phyloP scores from a whole-genome alignment of 2,329 filamentous ascomycete species.

The Volutella citrinella region DNA sequence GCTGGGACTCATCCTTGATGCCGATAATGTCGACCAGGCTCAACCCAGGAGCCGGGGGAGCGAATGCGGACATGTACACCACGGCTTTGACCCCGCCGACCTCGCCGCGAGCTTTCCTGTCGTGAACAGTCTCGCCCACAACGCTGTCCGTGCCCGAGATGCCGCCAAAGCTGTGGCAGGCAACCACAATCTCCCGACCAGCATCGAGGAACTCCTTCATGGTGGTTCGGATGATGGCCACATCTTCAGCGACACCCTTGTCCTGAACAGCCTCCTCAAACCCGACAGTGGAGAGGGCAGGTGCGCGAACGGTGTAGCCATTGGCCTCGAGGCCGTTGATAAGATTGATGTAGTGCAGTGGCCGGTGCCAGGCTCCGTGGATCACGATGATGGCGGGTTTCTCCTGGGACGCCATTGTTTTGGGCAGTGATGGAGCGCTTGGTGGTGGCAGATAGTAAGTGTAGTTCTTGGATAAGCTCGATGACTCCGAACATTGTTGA shows the following conservation, averaged over 20 bases:
- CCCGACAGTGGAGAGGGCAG: too few relatives aligned
- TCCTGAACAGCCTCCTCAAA: too few relatives aligned
- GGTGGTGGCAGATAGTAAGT: too few relatives aligned
- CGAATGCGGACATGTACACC: conserved; percentile 26
- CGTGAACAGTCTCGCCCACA: conserved; percentile 24
- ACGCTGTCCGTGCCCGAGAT: conserved; percentile 25
- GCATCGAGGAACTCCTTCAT: background rate
- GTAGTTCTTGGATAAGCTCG: too few relatives aligned
- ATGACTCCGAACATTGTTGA: too few relatives aligned
- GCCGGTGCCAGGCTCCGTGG: conserved; percentile 17
- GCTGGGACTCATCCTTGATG: too few relatives aligned
- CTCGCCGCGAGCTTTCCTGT: conserved; percentile 19
- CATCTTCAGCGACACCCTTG: too few relatives aligned
- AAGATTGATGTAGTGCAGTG: conserved; percentile 12
- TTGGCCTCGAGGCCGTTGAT: conserved; percentile 7
- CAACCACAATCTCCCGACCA: conserved; percentile 10
- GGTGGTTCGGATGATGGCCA: background rate
- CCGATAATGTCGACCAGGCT: too few relatives aligned
- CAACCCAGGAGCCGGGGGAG: conserved; percentile 12
- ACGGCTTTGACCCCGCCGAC: conserved; percentile 27
- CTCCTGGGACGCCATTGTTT: too few relatives aligned
- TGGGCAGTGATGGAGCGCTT: too few relatives aligned
- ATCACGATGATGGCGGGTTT: conserved; percentile 10
- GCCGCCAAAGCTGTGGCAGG: conserved; percentile 28
- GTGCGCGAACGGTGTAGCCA: conserved; percentile 7